Percentiles rank a stretch among this genome's conserved stretches.
phyloP scores from a whole-genome alignment of 495 filamentous ascomycete genomes.

The Pyrenula massariospora region DNA sequence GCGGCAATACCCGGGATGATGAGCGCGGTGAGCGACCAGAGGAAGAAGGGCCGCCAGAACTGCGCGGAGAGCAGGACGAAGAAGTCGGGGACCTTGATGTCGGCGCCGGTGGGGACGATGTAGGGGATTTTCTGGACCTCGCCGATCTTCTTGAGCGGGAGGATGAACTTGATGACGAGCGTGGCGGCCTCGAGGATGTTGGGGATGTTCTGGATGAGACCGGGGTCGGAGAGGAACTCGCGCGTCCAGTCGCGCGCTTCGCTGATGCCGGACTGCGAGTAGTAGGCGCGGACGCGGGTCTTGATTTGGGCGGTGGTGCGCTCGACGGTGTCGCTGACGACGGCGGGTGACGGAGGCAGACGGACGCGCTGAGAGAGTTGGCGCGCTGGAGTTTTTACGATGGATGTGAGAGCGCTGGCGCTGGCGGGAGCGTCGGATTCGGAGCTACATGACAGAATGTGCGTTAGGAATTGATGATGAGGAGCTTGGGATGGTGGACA shows the following conservation, averaged over 20 bases:
- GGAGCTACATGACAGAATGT: not conserved
- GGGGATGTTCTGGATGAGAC: constrained; percentile 54
- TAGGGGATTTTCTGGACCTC: constrained; percentile 48
- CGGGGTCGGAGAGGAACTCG: constrained; percentile 51
- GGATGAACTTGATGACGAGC: constrained; percentile 29
- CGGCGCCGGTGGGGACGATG: constrained; percentile 31
- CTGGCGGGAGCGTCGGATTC: constrained; percentile 8
- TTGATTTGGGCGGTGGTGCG: constrained; percentile 54
- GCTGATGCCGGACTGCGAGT: constrained; percentile 30
- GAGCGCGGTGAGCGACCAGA: constrained; percentile 67
- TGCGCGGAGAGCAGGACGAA: constrained; percentile 62
- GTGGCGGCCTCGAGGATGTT: constrained; percentile 45
- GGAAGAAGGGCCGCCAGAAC: constrained; percentile 73
- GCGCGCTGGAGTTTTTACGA: not conserved
- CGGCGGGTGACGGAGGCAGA: constrained; percentile 73
- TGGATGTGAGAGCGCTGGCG: constrained; percentile 1
- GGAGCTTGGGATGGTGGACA: not conserved
- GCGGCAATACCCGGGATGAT: constrained; percentile 56
- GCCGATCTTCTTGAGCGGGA: constrained; percentile 59
- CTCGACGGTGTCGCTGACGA: constrained; percentile 76
- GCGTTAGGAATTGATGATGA: constrained; percentile 1
- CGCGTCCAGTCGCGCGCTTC: constrained; percentile 39
- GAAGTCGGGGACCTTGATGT: constrained; percentile 65
- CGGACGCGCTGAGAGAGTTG: constrained; percentile 13
- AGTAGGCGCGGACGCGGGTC: constrained; percentile 29